A percentile compares a stretch with the other conserved stretches of the same genome.
Conservation (phyloP, 179 eudicot genomes). For the Silene noctiflora region DNA sequence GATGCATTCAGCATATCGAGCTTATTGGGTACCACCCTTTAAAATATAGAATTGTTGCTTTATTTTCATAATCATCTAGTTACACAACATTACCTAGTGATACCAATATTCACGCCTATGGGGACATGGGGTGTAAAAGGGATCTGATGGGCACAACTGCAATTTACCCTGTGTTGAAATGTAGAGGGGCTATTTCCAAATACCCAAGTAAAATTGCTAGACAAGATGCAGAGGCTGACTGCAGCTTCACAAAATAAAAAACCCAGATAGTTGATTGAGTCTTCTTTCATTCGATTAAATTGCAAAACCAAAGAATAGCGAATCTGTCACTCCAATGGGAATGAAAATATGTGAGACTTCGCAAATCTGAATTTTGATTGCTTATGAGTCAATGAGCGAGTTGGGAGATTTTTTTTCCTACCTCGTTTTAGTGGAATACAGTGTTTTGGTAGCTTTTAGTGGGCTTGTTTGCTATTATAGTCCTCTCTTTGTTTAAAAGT, state of each 20-base stretch:
- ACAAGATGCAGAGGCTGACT: not conserved
- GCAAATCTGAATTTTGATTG: not conserved
- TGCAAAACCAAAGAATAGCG: too few species aligned
- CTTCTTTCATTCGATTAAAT: too few species aligned
- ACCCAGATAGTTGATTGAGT: too few species aligned
- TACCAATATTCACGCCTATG: not conserved
- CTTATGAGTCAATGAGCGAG: not conserved
- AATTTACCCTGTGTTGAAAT: not conserved
- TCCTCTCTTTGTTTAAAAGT: not conserved
- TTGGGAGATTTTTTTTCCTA: not conserved
- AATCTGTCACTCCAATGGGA: too few species aligned
- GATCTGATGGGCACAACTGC: not conserved
- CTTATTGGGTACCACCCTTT: not conserved
- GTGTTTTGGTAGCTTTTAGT: not conserved
- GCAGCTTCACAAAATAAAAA: too few species aligned
- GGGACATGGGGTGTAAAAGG: not conserved
- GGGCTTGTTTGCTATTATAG: not conserved
- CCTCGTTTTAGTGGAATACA: not conserved
- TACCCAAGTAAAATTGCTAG: not conserved
- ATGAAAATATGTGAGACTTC: too few species aligned
- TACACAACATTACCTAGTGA: not conserved
- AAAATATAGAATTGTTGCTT: not conserved
- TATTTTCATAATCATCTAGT: not conserved
- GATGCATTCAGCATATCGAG: not conserved
- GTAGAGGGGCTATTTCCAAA: not conserved